These are phyloP conservation scores for Candida taoyuanica DNA, from an alignment of 805 yeast species.

Conservation along the genomic window DNA sequence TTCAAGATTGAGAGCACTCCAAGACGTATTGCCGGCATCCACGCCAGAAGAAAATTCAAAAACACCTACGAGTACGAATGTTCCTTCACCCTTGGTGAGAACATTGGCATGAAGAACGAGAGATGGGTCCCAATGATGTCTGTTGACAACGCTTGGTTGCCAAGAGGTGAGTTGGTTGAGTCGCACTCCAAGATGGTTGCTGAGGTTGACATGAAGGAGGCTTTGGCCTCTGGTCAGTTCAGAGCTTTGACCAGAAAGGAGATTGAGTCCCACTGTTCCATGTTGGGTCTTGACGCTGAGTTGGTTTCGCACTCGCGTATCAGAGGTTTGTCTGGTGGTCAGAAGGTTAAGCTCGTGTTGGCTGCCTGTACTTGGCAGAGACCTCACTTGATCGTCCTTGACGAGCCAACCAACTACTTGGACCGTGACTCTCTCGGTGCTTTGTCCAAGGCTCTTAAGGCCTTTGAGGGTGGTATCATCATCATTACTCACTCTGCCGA, in stretches of 20 bases:
- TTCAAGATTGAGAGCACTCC: constrained; percentile 98
- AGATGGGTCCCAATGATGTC: constrained; percentile 99
- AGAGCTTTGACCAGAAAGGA: constrained; percentile 99
- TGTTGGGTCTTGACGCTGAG: constrained; percentile 98
- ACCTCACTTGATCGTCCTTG: constrained; percentile 98
- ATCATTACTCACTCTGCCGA: constrained; percentile 99
- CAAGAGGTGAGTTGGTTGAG: constrained; percentile 97
- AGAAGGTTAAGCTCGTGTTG: constrained; percentile 97
- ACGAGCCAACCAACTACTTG: constrained; percentile 99
- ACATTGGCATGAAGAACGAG: constrained; percentile 97
- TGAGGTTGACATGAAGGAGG: constrained; percentile 99
- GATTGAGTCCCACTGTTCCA: constrained; percentile 97
- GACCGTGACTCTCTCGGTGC: constrained; percentile 99
- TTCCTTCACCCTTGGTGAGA: constrained; percentile 96
- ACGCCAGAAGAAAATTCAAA: constrained; percentile 99
- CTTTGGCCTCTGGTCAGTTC: constrained; percentile 99
- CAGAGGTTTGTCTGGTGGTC: constrained; percentile 99
- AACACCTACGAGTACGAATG: constrained; percentile 99
- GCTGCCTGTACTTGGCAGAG: constrained; percentile 99
- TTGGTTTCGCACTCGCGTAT: constrained; percentile 99
- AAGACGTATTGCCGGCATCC: constrained; percentile 94
- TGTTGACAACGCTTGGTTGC: constrained; percentile 99
- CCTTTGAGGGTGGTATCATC: constrained; percentile 99
- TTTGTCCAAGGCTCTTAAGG: constrained; percentile 96
- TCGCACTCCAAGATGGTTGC: constrained; percentile 99